Evolutionary conservation across 441 rosid species (phyloP).

Genomic region (Sinapis alba): DNA sequence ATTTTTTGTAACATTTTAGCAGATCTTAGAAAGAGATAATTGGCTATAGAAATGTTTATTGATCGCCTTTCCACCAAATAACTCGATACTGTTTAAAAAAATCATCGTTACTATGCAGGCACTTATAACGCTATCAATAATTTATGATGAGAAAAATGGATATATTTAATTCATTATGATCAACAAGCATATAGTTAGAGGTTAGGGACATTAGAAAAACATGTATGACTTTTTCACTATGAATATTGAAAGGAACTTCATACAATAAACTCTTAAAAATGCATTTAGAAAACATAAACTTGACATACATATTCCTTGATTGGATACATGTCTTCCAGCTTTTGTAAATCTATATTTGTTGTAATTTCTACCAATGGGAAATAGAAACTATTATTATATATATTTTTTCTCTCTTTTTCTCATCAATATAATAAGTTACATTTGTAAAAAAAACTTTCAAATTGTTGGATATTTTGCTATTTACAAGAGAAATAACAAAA

Average conservation of each 20-base stretch:
- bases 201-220: background rate
- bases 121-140: background rate
- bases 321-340: constrained; percentile 2
- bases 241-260: background rate
- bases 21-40: background rate
- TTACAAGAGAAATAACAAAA: background rate
- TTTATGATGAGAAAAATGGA: background rate
- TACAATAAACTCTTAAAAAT: background rate
- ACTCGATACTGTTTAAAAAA: background rate
- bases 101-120: constrained; percentile 1
- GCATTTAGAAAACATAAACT: background rate
- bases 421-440: background rate
- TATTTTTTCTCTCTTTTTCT: background rate
- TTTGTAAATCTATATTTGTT: background rate
- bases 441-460: background rate
- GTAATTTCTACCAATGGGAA: background rate
- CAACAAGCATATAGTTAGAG: background rate
- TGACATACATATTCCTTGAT: background rate
- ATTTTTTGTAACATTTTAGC: background rate
- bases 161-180: background rate
- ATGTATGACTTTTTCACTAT: background rate
- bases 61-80: constrained; percentile 18
- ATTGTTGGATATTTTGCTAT: background rate
- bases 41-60: background rate
- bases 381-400: background rate